These are phyloP conservation scores for Pachysandra terminalis DNA, from an alignment of 164 flowering plant species.

Conservation along the genomic window DNA sequence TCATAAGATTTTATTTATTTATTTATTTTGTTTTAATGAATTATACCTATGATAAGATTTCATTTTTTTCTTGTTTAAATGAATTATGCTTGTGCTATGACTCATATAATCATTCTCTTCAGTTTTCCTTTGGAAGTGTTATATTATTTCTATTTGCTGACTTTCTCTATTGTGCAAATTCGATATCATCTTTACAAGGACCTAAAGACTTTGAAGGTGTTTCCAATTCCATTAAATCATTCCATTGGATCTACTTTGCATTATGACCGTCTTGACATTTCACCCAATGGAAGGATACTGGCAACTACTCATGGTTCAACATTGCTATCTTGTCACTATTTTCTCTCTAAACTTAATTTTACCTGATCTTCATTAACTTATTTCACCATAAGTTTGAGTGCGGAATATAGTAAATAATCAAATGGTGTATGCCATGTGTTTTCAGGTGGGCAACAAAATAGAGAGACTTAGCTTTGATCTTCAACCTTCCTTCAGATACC, in stretches of 20 bases:
- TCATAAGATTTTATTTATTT: too few species aligned
- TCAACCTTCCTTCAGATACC: constrained; percentile 99
- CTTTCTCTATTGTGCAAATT: constrained; percentile 41
- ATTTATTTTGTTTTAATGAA: too few species aligned
- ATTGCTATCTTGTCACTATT: too few species aligned
- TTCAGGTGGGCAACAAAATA: constrained; percentile 62
- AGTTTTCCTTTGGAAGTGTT: not conserved
- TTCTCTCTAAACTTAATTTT: too few species aligned
- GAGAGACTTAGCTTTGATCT: constrained; percentile 77
- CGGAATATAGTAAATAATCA: not conserved
- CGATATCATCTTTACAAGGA: constrained; percentile 97
- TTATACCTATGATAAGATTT: too few species aligned
- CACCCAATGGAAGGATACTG: constrained; percentile 86
- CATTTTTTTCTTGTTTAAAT: too few species aligned
- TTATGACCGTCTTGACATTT: constrained; percentile 81
- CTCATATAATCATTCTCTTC: not conserved
- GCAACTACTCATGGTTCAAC: constrained; percentile 79
- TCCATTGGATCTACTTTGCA: constrained; percentile 59
- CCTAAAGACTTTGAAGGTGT: constrained; percentile 86
- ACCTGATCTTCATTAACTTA: not conserved
- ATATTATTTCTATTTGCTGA: constrained; percentile 15
- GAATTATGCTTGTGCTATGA: not conserved
- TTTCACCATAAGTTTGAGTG: not conserved
- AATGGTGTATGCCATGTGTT: constrained; percentile 1
- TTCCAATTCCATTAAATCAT: constrained; percentile 83